Base-by-base conservation (phyloP, 768 basidiomycete species). In the Suillus hirtellus region DNA sequence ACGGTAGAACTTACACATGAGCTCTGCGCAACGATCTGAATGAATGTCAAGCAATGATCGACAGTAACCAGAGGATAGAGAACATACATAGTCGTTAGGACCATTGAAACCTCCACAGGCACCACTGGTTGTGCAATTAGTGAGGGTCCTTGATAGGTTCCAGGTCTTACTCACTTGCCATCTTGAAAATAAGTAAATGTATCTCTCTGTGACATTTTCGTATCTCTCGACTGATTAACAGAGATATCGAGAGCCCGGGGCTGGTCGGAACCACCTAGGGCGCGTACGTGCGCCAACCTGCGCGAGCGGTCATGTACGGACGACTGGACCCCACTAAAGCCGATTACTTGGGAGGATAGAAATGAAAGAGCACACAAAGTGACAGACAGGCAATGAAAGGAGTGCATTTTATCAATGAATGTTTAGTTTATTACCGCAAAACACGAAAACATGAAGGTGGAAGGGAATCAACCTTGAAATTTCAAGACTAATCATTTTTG, bases 21-120 rank as follows among this genome's bases (percentile, higher is more conserved):
- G 59, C 80, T 79, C 50, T 83, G 62, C 14, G 82, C 82, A 21
- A 83, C 80, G 47, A 84, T 78, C 81, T 82, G 65, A 59, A 15
- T 5, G 12, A 4, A 40, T 21, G 31, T 35, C 63, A 50, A 65
- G 52, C 44, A 34, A 58, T 54, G 24, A 52, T 31, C 31, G 8
- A 43, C 42, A 7, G 34, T 21, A 37, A 12, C 43, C 0, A 21
- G 2, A 19, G 19, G 27, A 38, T 47, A 38, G 38, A 35, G 42
- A 31, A 47, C 47, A 67, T 60, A 76, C 73, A 37, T 67, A 75
- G 61, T 76, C 73, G 34, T 35, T 58, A 47, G 73, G 67, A 50
- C 60, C n/a, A 24, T 69, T 73, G 14, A 40, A 58, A 46, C 6
- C 11, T 24, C 73, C 73, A 63, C 82, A 83, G 5, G 82, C 81